Evolutionary conservation across 306 rosid genomes (phyloP), one percentile per base, ranked within the genome.

Genomic region (Cucumis melo): DNA sequence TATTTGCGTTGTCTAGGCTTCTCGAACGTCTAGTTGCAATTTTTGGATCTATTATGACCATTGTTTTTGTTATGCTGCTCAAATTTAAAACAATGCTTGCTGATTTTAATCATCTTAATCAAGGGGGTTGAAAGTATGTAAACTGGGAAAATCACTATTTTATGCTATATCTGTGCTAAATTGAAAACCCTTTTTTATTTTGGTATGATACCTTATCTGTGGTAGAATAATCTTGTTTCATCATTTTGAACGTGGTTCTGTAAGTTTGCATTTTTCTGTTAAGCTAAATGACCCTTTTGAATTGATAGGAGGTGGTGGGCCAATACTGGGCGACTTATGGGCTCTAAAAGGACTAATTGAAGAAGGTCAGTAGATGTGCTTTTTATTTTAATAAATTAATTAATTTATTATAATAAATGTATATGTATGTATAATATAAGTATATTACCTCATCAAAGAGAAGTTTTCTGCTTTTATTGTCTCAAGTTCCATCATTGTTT

Each of bases 301-400:
- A 79, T 60, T 46, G 78, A 80, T 80, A 94, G 98, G 97, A 77
- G 98, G 97, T 65, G 96, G 97, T 46, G 97, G 98, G 82, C 95
- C 98, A n/a, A 91, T 94, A 68, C 87, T 94, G 98, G 92, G 96
- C 75, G 97, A 93, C 86, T 90, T 94, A 81, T 94, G 98, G 98
- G 98, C 97, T 38, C 83, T 94, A 86, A 94, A 91, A 83, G 97
- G 98, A 80, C 91, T 94, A 60, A 84, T 94, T 66, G 98, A 89
- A 73, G 97, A 86, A 89, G 96, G 96, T 94, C 66, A 71, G 78
- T 32, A 60, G 51, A 78, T 51, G 53, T 74, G 75, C 79, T 24
- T 56, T 32, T 42, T 36, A 36, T 5, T 80, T 12, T 46, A 46
- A 11, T 46, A 27, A 50, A 21, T 75, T 21, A 23, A 24, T 38